Base-by-base conservation (phyloP, 2,329 filamentous ascomycete species). In the Monosporascus sp. region DNA sequence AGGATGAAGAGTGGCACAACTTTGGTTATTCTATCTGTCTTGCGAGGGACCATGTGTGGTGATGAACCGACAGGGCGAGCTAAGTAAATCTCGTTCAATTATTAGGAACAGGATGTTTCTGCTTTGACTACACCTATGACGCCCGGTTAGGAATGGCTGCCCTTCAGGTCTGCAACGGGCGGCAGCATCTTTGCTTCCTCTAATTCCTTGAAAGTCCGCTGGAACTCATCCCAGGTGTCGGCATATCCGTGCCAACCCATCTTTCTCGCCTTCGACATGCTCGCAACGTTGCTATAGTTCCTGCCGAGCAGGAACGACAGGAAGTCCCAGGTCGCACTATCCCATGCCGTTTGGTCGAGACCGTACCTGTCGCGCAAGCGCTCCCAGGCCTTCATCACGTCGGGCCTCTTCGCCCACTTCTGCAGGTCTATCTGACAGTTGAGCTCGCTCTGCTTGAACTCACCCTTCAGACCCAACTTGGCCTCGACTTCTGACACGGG, bases 191-290 rank as follows among this genome's bases (percentile, higher is more conserved):
- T 62, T 3, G 58, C 58, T 4, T 57, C 56, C 52, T 66, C 67
- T 6, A 65, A 48, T 48, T 63, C 57, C 20, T 54, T 58, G 48
- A 66, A 64, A 3, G 57, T 57, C 18, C 60, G 54, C 27, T 60
- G 56, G 6, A 69, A 57, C 36, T 61, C 58, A 36, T 61, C 62
- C 65, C 64, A 69, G 1, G 65, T 66, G 55, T 67, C 70, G 11
- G 56, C 54, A 51, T 70, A 74, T 22, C 72, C 72, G 2, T 61
- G 70, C 68, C 72, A 77, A 0, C 72, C 73, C 48, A 64, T 60
- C 56, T 70, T 68, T 48, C 74, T 67, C n/a, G 73, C 72, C 61
- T 76, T 77, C 51, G 67, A 72, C 68, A 74, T 73, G 49, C 65
- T 72, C 42, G 70, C 59, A 1, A 74, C 69, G 6, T 72, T 47